Evolutionary conservation across 2,329 filamentous ascomycete species (phyloP).

Genomic region (Chaetomium sp.): DNA sequence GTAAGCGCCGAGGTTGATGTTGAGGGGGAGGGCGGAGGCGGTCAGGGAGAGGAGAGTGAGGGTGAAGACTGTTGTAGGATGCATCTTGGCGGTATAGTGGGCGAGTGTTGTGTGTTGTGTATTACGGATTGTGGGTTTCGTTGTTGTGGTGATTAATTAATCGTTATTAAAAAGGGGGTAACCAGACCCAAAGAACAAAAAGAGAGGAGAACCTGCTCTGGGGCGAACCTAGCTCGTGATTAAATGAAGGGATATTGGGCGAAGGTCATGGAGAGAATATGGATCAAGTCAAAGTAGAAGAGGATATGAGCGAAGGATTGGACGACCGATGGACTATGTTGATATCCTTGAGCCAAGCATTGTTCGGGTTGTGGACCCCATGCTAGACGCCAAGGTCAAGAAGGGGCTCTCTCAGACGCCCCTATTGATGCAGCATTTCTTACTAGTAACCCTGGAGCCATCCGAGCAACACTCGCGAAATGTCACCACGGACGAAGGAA

Average conservation of each 20-base stretch:
- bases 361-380: too few relatives aligned
- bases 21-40: constrained; percentile 35
- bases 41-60: constrained; percentile 1
- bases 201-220: neutral
- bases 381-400: too few relatives aligned
- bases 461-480: too few relatives aligned
- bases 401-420: too few relatives aligned
- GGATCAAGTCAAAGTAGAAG: neutral
- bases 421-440: too few relatives aligned
- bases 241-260: neutral
- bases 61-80: neutral
- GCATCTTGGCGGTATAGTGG: neutral
- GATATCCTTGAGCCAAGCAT: too few relatives aligned
- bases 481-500: too few relatives aligned
- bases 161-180: neutral
- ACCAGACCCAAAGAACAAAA: neutral
- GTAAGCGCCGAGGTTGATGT: constrained; percentile 47
- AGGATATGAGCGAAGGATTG: neutral
- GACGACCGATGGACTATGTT: too few relatives aligned
- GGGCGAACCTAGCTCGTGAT: neutral
- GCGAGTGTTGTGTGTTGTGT: neutral
- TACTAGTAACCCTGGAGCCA: too few relatives aligned
- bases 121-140: neutral
- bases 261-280: too few relatives aligned
- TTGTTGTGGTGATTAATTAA: too few relatives aligned